Conservation (phyloP, 371 early-diverging fungal species). For the Capniomyces stellatus region DNA sequence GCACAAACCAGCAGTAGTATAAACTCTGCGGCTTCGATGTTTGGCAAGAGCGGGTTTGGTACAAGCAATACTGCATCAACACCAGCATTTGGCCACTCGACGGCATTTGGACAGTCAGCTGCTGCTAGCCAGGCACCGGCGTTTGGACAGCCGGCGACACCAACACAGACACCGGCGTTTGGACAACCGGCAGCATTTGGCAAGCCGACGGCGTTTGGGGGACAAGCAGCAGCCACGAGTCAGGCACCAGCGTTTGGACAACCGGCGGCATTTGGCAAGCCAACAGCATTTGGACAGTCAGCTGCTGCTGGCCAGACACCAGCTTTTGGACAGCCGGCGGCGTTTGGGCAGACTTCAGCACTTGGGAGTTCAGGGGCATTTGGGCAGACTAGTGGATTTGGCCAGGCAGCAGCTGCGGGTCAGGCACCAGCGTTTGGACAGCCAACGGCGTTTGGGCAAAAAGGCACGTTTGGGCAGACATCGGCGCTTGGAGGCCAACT, state of each 20-base stretch:
- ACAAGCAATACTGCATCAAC: background rate
- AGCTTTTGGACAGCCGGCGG: background rate
- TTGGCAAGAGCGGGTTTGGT: background rate
- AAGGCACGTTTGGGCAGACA: background rate
- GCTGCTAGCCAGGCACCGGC: background rate
- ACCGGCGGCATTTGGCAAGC: background rate
- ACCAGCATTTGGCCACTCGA: slow-evolving; percentile 1
- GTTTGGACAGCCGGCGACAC: background rate
- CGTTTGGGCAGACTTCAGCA: background rate
- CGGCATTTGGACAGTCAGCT: background rate
- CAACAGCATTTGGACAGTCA: background rate
- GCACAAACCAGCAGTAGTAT: background rate
- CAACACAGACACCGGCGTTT: background rate
- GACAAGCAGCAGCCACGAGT: background rate
- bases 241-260: background rate
- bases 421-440: background rate
- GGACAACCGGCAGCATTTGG: background rate
- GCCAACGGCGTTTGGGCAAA: background rate
- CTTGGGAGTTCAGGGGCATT: background rate
- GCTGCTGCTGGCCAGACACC: background rate
- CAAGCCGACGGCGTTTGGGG: too few species aligned
- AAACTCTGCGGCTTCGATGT: background rate
- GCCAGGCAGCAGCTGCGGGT: background rate
- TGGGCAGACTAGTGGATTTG: background rate
- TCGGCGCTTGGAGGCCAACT: background rate